Evolutionary conservation across 2,329 filamentous ascomycete genomes (phyloP).

Genomic region (Ophiostoma piceae): DNA sequence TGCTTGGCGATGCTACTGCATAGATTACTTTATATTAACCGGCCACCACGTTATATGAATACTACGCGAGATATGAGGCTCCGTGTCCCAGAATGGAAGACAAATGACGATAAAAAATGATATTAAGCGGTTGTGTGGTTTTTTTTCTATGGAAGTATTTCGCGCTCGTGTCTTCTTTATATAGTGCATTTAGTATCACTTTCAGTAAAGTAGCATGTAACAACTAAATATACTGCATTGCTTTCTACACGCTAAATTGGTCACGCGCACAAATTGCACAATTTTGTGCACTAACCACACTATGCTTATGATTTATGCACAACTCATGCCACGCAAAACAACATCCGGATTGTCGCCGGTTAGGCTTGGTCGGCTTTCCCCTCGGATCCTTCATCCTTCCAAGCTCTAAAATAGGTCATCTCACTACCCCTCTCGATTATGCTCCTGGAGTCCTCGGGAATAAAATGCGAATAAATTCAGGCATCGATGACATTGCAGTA

Average conservation of each 20-base stretch:
- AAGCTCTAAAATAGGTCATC: background rate
- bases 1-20: background rate
- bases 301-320: background rate
- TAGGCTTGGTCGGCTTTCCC: background rate
- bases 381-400: background rate
- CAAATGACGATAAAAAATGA: background rate
- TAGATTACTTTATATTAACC: constrained; percentile 3
- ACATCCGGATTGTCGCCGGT: background rate
- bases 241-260: no score
- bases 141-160: background rate
- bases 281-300: background rate
- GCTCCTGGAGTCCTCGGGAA: background rate
- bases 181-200: background rate
- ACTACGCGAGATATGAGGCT: background rate
- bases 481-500: background rate
- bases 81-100: background rate
- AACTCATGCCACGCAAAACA: background rate
- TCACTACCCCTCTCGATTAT: background rate
- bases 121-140: background rate
- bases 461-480: background rate
- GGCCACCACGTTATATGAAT: background rate
- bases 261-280: background rate
- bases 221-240: no score
- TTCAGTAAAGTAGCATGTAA: background rate
- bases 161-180: background rate